Evolutionary conservation across 352 stramenopile species (phyloP), one percentile per base, ranked within the genome.

Genomic region (Phytophthora pluvialis): DNA sequence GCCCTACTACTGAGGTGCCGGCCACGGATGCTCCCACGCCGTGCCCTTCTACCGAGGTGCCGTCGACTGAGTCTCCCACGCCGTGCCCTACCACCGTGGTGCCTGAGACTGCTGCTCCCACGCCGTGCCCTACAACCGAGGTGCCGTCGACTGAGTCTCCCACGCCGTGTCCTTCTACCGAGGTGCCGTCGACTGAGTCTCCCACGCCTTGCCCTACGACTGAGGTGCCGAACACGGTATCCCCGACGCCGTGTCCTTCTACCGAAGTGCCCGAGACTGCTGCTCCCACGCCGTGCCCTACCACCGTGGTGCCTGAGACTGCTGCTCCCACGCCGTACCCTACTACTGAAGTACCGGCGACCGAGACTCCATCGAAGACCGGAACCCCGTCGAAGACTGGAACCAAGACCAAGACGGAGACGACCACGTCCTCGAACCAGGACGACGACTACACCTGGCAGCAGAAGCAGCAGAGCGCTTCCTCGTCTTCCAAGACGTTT

Each of bases 401-500:
- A 31, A 45, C 29, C 18, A 43, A 59, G 10, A 53, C 49, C 12
- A 48, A 54, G n/a, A 65, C 61, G 10, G 49, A 52, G 48, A 64
- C 53, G n/a, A 64, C 58, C 12, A 39, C 58, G 38, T 61, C 48
- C 35, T 53, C 64, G 16, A 73, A 52, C 44, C 40, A 63, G 46
- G 47, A 66, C 29, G 60, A 63, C 18, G 54, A 58, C 43, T 60
- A 61, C 60, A 52, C 44, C 12, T 64, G 53, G 16, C 53, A 65
- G 48, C 52, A 69, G 35, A 39, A 38, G 40, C 60, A 73, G 36
- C 67, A 68, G 21, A 64, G 49, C 18, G 21, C 59, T 32, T 70
- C 65, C 8, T 73, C 60, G 12, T 70, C 65, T 26, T 40, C 46
- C 50, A 60, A 73, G 57, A 70, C 61, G n/a, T 62, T 56, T 45